Evolutionary conservation across 345 rosid genomes (phyloP), one percentile per base, ranked within the genome.

Genomic region (Cardamine chenopodiifolia): DNA sequence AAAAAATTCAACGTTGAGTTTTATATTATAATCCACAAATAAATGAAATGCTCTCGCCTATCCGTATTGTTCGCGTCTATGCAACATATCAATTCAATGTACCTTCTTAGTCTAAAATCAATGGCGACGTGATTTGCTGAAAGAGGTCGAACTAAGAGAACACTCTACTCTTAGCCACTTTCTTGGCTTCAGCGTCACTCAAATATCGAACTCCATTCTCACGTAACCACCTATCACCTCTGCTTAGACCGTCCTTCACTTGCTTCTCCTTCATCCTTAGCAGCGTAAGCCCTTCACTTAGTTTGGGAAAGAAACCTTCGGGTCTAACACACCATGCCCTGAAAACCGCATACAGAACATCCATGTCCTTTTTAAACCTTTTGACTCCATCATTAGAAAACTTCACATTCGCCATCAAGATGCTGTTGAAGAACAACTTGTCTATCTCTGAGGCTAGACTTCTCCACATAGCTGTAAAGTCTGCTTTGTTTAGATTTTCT

Each of bases 311-410:
- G 80, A 92, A 95, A 50, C 97, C 88, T 73, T 92, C 85, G 0
- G 97, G 94, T 61, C 93, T 88, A 80, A 90, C 74, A 44, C 98
- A 95, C 97, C 98, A 95, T 19, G 85, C 80, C 77, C 88, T 45
- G 58, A 90, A 92, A 49, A 90, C 87, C 4, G 89, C 91, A 50
- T 86, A 92, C 26, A 95, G 68, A 53, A 86, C 85, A 74, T 87
- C 86, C 82, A 86, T 45, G 77, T 95, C 96, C 35, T 78, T 42
- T 58, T 81, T 62, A 8, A 95, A 81, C 82, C 89, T 90, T 61
- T 88, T 81, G 18, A 90, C 86, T 10, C 92, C 92, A 61, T 71
- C 81, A 17, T 82, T 50, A 15, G 86, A 67, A 68, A 92, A 92
- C 82, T 86, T 90, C 57, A 74, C 85, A 61, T 79, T 86, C 75